These are phyloP conservation scores for Penicillium corylophilum DNA, from an alignment of 2,329 filamentous ascomycete genomes.

Conservation along the genomic window DNA sequence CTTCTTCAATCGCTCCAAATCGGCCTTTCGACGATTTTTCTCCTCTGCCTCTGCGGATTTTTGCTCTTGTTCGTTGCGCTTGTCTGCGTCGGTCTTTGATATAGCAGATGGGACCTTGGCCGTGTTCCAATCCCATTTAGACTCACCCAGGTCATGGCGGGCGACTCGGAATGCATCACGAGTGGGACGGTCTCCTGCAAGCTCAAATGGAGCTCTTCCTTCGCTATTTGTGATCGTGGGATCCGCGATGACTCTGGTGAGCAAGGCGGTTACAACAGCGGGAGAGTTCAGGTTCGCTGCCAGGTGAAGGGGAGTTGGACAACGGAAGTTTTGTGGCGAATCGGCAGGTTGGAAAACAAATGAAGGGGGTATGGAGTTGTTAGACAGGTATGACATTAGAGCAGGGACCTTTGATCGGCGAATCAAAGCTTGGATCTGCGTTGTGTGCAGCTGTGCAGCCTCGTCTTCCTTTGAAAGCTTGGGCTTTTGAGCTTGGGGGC, in stretches of 20 bases:
- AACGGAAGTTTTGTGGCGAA: conserved; percentile 69
- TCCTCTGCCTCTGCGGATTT: conserved; percentile 68
- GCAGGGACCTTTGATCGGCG: conserved; percentile 87
- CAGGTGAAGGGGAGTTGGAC: conserved; percentile 80
- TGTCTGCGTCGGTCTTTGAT: conserved; percentile 68
- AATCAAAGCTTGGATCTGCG: conserved; percentile 83
- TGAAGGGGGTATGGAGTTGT: conserved; percentile 67
- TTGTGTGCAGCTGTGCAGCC: conserved; percentile 75
- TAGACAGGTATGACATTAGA: conserved; percentile 77
- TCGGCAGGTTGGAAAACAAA: conserved; percentile 74
- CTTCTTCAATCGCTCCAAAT: conserved; percentile 68
- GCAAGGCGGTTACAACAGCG: conserved; percentile 72
- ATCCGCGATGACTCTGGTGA: conserved; percentile 72
- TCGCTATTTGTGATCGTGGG: conserved; percentile 70
- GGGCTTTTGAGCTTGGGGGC: conserved; percentile 44
- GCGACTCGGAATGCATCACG: conserved; percentile 90
- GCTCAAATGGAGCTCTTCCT: conserved; percentile 81
- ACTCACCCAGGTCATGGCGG: conserved; percentile 76
- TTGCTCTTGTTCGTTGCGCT: conserved; percentile 68
- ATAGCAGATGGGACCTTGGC: conserved; percentile 72
- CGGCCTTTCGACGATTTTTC: conserved; percentile 66
- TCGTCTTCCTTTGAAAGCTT: conserved; percentile 83
- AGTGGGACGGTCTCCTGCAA: conserved; percentile 80
- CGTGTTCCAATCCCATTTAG: conserved; percentile 72
- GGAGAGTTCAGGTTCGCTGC: conserved; percentile 78